A percentile compares a stretch with the other conserved stretches of the same genome.
phyloP scores from a whole-genome alignment of 2,329 filamentous ascomycete genomes.

The Paecilomyces dactylethromorphus region DNA sequence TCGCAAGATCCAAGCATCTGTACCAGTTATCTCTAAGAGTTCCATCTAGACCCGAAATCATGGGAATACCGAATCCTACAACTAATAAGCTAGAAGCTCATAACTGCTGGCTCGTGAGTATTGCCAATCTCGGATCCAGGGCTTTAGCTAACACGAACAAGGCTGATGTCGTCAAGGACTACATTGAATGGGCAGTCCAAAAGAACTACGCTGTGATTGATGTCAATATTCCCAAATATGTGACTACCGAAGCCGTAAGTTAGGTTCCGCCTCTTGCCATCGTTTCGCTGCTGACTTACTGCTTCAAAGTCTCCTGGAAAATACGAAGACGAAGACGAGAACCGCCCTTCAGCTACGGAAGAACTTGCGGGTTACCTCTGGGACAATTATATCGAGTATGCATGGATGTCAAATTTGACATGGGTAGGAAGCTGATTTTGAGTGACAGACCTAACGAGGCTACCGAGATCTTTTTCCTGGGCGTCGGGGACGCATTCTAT shows the following conservation, averaged over 20 bases:
- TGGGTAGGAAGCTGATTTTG: not conserved
- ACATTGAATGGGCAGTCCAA: conserved; percentile 75
- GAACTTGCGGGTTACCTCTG: conserved; percentile 81
- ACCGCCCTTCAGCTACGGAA: conserved; percentile 52
- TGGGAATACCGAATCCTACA: conserved; percentile 60
- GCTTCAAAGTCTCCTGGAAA: conserved; percentile 18
- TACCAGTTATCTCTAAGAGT: conserved; percentile 7
- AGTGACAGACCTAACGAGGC: conserved; percentile 51
- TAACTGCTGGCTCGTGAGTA: conserved; percentile 78
- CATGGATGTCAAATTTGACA: not conserved
- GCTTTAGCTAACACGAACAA: conserved; percentile 36
- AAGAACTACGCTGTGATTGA: conserved; percentile 81
- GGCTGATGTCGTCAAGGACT: conserved; percentile 74
- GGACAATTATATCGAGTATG: conserved; percentile 88
- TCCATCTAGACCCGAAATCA: conserved; percentile 58
- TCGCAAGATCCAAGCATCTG: not conserved
- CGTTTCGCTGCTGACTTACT: conserved; percentile 19
- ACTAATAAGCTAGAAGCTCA: conserved; percentile 72
- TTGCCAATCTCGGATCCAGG: conserved; percentile 8
- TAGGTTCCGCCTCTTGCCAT: conserved; percentile 3
- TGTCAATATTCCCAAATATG: conserved; percentile 77
- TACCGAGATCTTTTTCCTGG: conserved; percentile 75
- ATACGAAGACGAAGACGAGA: conserved; percentile 42
- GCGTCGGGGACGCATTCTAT: conserved; percentile 81
- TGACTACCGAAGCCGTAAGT: conserved; percentile 57